Evolutionary conservation across 177 flowering plant species (phyloP), one percentile per base, ranked within the genome.

Genomic region (Vitis hybrid): DNA sequence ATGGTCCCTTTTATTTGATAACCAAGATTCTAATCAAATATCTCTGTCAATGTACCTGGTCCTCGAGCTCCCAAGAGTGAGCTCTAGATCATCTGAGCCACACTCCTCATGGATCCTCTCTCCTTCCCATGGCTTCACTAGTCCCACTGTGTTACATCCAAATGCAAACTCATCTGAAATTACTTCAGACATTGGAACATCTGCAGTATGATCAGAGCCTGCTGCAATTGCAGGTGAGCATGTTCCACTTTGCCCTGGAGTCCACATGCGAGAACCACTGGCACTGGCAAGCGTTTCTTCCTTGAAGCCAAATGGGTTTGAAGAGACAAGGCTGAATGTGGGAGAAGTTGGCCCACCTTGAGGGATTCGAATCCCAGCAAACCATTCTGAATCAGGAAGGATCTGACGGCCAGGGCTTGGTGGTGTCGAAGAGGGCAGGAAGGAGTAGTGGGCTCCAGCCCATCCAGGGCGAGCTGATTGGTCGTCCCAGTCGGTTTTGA

Each of bases 101-200:
- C 92, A 85, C 61, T 91, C 98, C 61, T 94, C 98, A 40, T 94
- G 98, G 46, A 94, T 94, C 73, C 91, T 85, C 80, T 94, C 98
- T 46, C 98, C 98, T 79, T 94, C 94, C 97, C 97, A 92, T 7
- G 98, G 81, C 81, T 94, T 94, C 52, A 94, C 94, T n/a, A 89
- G 66, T 35, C 89, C 92, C 11, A 68, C 72, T 17, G 72, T 54
- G 52, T 78, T 82, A 78, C 83, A 83, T 1, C 96, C 97, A 74
- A 94, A 94, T 11, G 98, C 98, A 85, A 94, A 94, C 76, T 94
- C 98, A 66, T 88, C 87, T 4, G 92, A 73, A 6, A 88, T 73
- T 12, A 72, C 88, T 69, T 90, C 93, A 4, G 87, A 65, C 94
- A 88, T 91, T 3, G 93, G 94, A 67, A 90, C 81, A 80, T 94